Percentiles rank a stretch among this genome's conserved stretches.
Evolutionary conservation across 2,329 filamentous ascomycete species (phyloP).

Genomic region (Mariannaea elegans): DNA sequence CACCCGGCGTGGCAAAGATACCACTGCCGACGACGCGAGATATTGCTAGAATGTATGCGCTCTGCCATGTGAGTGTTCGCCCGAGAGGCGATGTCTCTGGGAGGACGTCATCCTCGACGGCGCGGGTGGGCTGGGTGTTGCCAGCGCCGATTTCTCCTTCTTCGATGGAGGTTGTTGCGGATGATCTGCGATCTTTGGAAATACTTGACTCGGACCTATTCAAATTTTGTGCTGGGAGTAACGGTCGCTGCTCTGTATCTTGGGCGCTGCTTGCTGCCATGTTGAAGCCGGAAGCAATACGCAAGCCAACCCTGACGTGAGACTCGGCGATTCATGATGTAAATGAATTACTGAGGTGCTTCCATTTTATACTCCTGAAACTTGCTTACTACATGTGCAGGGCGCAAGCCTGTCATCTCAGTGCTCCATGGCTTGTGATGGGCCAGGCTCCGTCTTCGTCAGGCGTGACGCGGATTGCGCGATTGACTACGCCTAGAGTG

Average conservation of each 20-base stretch:
- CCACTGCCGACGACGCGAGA: constrained; percentile 75
- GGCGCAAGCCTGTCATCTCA: constrained; percentile 11
- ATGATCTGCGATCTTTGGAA: not conserved
- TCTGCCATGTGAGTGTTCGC: constrained; percentile 68
- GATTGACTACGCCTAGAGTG: constrained; percentile 15
- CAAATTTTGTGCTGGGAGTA: constrained; percentile 17
- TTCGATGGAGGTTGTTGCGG: constrained; percentile 14
- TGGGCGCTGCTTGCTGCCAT: constrained; percentile 4
- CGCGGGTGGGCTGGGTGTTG: constrained; percentile 22
- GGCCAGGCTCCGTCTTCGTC: constrained; percentile 25
- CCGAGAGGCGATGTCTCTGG: constrained; percentile 67
- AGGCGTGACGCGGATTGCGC: constrained; percentile 36
- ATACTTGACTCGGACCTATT: constrained; percentile 6
- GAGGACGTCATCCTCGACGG: constrained; percentile 65
- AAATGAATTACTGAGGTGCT: not conserved
- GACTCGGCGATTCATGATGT: not conserved
- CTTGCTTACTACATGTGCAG: not conserved
- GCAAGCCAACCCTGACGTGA: not conserved
- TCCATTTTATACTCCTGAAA: not conserved
- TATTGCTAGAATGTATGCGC: constrained; percentile 73
- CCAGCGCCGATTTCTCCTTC: constrained; percentile 13
- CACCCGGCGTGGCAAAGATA: constrained; percentile 76
- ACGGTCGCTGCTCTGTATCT: constrained; percentile 12
- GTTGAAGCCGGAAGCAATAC: not conserved
- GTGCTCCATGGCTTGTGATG: constrained; percentile 19